Evolutionary conservation across 2,329 filamentous ascomycete species (phyloP).

Genomic region (Aspergillus sp.): DNA sequence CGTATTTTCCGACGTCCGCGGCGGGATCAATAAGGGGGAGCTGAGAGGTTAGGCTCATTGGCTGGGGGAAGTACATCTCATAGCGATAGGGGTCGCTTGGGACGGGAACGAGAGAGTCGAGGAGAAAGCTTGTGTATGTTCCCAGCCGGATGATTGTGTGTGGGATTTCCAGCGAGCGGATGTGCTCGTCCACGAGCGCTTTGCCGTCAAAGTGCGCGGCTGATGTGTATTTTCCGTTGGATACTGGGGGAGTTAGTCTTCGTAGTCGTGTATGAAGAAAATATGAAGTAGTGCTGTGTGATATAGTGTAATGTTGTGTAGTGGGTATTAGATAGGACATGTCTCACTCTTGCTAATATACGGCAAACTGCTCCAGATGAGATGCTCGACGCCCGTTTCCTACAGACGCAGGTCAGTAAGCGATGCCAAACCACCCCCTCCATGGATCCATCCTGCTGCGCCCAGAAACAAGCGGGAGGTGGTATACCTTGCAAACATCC

Average conservation of each 20-base stretch:
- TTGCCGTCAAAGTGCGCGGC: conserved; percentile 60
- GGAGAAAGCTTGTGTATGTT: conserved; percentile 13
- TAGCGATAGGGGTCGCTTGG: not conserved
- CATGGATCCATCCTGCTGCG: no score
- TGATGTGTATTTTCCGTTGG: conserved; percentile 32
- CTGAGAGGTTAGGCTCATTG: not conserved
- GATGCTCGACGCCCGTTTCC: conserved; percentile 11
- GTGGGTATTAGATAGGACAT: no score
- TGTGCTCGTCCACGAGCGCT: conserved; percentile 58
- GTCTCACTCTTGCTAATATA: conserved; percentile 27
- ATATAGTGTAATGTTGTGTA: no score
- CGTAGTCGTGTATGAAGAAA: not conserved
- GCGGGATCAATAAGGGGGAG: conserved; percentile 20
- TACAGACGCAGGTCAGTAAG: not conserved
- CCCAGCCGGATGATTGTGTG: conserved; percentile 23
- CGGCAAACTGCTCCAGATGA: conserved; percentile 24
- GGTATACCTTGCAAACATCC: conserved; percentile 30
- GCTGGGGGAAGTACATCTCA: not conserved
- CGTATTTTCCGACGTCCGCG: conserved; percentile 24
- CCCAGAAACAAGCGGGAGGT: conserved; percentile 16
- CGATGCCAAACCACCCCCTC: no score
- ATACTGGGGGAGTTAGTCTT: conserved; percentile 24
- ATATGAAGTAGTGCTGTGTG: no score
- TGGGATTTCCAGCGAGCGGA: conserved; percentile 36
- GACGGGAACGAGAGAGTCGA: conserved; percentile 7